phyloP scores from a whole-genome alignment of 2,329 filamentous ascomycete genomes.

The Hansfordia pulvinata region DNA sequence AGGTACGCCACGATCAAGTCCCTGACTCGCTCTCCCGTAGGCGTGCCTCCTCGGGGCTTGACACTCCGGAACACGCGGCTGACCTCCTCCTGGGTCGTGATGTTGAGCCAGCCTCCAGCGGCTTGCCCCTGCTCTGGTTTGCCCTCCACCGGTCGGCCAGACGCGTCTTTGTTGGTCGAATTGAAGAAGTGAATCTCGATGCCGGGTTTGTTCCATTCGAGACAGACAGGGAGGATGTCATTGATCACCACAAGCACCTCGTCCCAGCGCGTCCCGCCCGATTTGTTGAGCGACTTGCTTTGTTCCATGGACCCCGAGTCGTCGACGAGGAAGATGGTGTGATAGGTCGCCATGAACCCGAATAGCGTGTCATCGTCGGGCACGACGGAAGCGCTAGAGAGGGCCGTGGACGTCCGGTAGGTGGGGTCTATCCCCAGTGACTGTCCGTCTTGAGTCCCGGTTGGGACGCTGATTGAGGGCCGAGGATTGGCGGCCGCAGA shows the following conservation, averaged over 20 bases:
- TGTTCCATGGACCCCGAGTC: constrained; percentile 83
- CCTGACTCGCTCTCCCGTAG: constrained; percentile 59
- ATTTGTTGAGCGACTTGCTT: too few relatives aligned
- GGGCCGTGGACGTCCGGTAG: constrained; percentile 1
- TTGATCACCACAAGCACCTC: constrained; percentile 59
- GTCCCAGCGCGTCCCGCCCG: too few relatives aligned
- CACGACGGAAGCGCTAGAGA: too few relatives aligned
- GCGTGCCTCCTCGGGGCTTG: constrained; percentile 52
- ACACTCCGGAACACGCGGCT: constrained; percentile 57
- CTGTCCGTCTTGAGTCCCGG: too few relatives aligned
- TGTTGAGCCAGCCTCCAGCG: constrained; percentile 46
- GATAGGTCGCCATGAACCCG: constrained; percentile 64
- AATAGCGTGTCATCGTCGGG: too few relatives aligned
- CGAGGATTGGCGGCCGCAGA: too few relatives aligned
- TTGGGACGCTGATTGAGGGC: too few relatives aligned
- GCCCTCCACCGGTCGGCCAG: too few relatives aligned
- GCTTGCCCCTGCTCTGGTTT: constrained; percentile 21
- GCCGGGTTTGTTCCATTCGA: constrained; percentile 65
- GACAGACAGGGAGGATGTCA: constrained; percentile 71
- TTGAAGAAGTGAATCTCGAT: constrained; percentile 92
- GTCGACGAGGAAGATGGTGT: constrained; percentile 84
- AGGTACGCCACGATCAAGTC: constrained; percentile 65
- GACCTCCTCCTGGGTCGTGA: constrained; percentile 45
- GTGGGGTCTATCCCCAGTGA: too few relatives aligned
- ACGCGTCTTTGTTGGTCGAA: constrained; percentile 28